Evolutionary conservation across 805 yeast genomes (phyloP), one percentile per base, ranked within the genome.

Genomic region (Candida hungchunana): DNA sequence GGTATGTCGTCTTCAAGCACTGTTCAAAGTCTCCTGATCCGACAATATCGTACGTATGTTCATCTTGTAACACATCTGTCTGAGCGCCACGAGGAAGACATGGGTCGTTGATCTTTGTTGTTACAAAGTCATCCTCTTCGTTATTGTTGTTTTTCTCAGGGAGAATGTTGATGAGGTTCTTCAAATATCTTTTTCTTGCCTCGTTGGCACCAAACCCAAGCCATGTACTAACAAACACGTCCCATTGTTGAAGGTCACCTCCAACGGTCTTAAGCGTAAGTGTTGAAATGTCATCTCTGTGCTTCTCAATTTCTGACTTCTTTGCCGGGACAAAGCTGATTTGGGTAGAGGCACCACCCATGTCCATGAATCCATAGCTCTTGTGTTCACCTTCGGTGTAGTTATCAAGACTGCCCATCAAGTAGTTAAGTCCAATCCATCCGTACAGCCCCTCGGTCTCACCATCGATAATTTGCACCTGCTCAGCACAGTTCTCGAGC

Each of bases 331-430:
- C 88, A 69, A 89, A 93, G 7, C 97, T 95, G 16, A 93, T 75
- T 55, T 93, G 98, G 0, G 96, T 87, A 2, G 96, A 87, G 0
- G 98, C 98, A 11, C 98, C 98, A 12, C 98, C 98, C 98, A 93
- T 93, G 59, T 93, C 98, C 90, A 93, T 82, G 50, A 93, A 90
- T 5, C 98, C 98, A 46, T 73, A 80, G 0, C 95, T 78, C n/a
- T 60, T 60, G 48, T 73, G 82, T 9, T 55, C 57, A 2, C 44
- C 36, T 10, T 40, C 40, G 24, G 68, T 67, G 47, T 69, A 73
- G 35, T 70, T 56, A 42, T 79, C 68, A 32, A 84, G 64, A 41
- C 74, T 74, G 1, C 84, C 82, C 60, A 82, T 72, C 37, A 93
- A 61, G 60, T 90, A 93, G 57, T 93, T 93, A 31, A 93, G 66